Base-by-base conservation (phyloP, 2,329 filamentous ascomycete genomes). In the Fusarium brachygibbosum region DNA sequence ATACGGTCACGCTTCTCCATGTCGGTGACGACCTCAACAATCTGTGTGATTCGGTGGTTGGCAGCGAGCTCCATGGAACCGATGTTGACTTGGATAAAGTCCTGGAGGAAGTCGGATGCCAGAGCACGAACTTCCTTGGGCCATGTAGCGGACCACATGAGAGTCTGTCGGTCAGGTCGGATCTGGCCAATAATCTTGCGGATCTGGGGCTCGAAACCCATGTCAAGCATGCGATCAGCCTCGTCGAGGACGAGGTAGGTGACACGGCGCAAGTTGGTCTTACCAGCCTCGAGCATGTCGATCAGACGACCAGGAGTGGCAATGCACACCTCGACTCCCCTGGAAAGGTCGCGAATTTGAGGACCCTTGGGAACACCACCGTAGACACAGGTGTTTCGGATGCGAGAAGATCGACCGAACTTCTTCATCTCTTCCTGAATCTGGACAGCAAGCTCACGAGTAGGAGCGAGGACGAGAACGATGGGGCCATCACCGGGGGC, bases 101-200 rank as follows among this genome's bases (percentile, higher is more conserved):
- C 92, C 75, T 92, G 90, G 76, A 97, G 88, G 86, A 96, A 98
- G 79, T 98, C 94, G 52, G 90, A 85, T 57, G 94, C 95, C 75
- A 98, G 87, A 79, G 94, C 92, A 77, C 95, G 93, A 74, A 99
- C 95, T 82, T 98, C 95, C 88, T 98, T 98, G 77, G 96, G 96
- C 94, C 96, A 99, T 9, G 96, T 99, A 75, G 96, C 96, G 65
- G 96, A 99, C 93, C 95, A 99, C 94, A 99, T 97, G 86, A 96
- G 96, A 68, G 96, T 99, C 82, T 99, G 96, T 87, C 96, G 91
- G 80, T 99, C 96, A 55, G 96, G 96, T 75, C 96, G 93, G 82
- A 98, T 98, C 84, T 99, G 96, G 69, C 92, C 88, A 74, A 99
- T 94, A 73, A 99, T 98, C 86, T 98, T 98, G 85, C 96, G 93